Evolutionary conservation across 306 rosid genomes (phyloP).

Genomic region (Cyclanthera cordifolia): DNA sequence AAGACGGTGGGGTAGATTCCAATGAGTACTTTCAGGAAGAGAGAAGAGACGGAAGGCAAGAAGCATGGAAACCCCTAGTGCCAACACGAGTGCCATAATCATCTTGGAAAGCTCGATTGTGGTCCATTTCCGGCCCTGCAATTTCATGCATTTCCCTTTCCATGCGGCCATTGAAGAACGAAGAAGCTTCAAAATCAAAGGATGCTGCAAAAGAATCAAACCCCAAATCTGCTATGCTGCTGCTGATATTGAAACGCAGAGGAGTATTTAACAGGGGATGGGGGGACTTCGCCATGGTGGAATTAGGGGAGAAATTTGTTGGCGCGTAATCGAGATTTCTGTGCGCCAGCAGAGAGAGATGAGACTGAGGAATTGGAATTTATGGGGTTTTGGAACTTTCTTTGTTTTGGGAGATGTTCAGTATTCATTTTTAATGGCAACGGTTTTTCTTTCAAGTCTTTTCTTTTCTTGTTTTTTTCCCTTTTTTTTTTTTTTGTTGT

Average conservation of each 20-base stretch:
- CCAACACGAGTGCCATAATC: conserved; percentile 39
- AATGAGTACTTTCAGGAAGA: conserved; percentile 41
- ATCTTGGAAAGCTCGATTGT: conserved; percentile 33
- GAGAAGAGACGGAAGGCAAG: conserved; percentile 51
- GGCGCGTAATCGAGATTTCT: not conserved
- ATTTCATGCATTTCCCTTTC: conserved; percentile 34
- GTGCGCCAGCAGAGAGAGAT: not conserved
- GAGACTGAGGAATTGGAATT: too few relatives aligned
- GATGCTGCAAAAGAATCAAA: not conserved
- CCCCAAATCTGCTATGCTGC: not conserved
- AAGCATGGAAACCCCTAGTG: conserved; percentile 32
- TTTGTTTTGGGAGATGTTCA: too few relatives aligned
- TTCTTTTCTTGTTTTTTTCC: too few relatives aligned
- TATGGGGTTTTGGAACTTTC: too few relatives aligned
- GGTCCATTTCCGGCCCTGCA: conserved; percentile 41
- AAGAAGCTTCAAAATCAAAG: not conserved
- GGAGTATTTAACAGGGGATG: not conserved
- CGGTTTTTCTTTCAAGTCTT: too few relatives aligned
- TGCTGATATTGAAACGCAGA: not conserved
- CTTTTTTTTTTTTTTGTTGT: too few relatives aligned
- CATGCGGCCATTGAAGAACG: conserved; percentile 38
- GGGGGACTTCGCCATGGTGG: not conserved
- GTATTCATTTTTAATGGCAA: too few relatives aligned
- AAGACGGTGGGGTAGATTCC: conserved; percentile 32
- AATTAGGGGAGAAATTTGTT: not conserved